These are phyloP conservation scores for Aspergillus neotritici DNA, from an alignment of 2,329 filamentous ascomycete genomes.

Conservation along the genomic window DNA sequence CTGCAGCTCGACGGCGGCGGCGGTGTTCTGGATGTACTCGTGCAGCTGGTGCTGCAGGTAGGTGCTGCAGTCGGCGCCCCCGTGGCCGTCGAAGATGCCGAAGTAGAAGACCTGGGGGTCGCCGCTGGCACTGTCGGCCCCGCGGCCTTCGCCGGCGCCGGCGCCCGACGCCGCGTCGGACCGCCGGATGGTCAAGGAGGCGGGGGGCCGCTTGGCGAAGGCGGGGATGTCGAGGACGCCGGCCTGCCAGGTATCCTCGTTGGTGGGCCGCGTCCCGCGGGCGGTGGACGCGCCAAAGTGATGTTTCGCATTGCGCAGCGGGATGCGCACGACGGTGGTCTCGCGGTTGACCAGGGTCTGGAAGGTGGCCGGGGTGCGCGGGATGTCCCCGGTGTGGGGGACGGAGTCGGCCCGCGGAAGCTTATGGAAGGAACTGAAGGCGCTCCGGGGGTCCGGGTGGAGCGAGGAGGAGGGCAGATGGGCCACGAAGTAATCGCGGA, in stretches of 20 bases:
- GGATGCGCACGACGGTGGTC: constrained; percentile 90
- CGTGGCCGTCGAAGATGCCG: constrained; percentile 92
- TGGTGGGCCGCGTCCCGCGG: constrained; percentile 77
- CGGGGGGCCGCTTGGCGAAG: constrained; percentile 77
- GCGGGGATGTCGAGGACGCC: constrained; percentile 90
- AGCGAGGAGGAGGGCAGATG: constrained; percentile 89
- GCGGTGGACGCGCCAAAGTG: constrained; percentile 80
- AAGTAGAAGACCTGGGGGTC: constrained; percentile 98
- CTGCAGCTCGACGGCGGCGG: constrained; percentile 66
- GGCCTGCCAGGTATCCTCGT: constrained; percentile 91
- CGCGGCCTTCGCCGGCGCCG: constrained; percentile 53
- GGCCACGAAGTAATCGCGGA: constrained; percentile 97
- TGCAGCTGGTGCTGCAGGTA: constrained; percentile 82
- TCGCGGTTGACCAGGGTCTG: constrained; percentile 64
- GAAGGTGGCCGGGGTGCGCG: constrained; percentile 52
- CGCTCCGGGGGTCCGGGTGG: constrained; percentile 71
- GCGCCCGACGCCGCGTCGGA: constrained; percentile 17
- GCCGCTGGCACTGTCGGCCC: constrained; percentile 69
- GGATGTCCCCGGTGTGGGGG: constrained; percentile 58
- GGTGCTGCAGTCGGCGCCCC: constrained; percentile 78
- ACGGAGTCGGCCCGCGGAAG: constrained; percentile 78
- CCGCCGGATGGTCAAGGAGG: constrained; percentile 49
- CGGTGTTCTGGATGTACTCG: constrained; percentile 79
- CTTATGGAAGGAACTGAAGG: constrained; percentile 68
- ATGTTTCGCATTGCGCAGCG: constrained; percentile 86